phyloP scores from a whole-genome alignment of 225 moss, liverwort and hornwort genomes.

The Straminergon stramineum region DNA sequence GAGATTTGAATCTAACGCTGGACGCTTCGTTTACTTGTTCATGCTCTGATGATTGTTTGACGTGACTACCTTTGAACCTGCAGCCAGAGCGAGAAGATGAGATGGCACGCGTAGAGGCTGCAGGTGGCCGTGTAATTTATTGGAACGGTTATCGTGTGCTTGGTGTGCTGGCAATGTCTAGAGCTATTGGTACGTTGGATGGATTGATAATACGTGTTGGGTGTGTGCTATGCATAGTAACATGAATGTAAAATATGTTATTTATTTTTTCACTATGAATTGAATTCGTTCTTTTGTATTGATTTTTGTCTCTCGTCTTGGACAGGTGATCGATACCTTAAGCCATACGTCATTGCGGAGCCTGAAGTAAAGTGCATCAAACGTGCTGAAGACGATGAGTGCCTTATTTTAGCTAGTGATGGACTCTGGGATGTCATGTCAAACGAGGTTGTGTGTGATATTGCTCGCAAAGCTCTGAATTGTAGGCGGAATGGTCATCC shows the following conservation, averaged over 20 bases:
- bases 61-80: background rate
- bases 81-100: conserved; percentile 98
- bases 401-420: conserved; percentile 85
- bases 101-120: conserved; percentile 85
- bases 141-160: conserved; percentile 99
- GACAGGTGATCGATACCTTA: conserved; percentile 84
- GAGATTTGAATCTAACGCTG: background rate
- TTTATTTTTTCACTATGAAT: too few species aligned
- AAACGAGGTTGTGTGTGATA: conserved; percentile 84
- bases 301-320: background rate
- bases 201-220: background rate
- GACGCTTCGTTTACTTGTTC: too few species aligned
- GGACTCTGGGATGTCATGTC: conserved; percentile 98
- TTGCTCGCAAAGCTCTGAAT: conserved; percentile 51
- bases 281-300: background rate
- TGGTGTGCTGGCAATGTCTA: conserved; percentile 96
- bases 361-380: conserved; percentile 79
- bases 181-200: conserved; percentile 65
- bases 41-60: background rate
- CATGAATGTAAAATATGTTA: rapidly evolving
- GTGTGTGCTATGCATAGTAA: too few species aligned
- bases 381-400: conserved; percentile 76
- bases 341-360: conserved; percentile 85
- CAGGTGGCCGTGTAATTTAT: conserved; percentile 89
- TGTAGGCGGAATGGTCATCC: conserved; percentile 20